A percentile compares a stretch with the other conserved stretches of the same genome.
phyloP scores from a whole-genome alignment of 352 stramenopile genomes.

The Globisporangium acanthophoron region DNA sequence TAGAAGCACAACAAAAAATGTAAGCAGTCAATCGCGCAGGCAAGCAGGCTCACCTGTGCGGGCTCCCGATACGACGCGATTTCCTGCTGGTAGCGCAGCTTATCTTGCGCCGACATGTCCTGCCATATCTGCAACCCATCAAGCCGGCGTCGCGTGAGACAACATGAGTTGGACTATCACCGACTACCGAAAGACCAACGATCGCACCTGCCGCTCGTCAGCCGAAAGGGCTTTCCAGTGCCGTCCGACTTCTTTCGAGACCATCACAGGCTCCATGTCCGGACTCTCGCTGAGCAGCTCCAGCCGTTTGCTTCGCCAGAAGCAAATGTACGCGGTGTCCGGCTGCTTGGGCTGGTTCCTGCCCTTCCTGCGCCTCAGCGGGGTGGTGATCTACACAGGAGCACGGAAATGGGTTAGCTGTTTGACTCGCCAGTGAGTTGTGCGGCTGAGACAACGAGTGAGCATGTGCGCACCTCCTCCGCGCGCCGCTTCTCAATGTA shows the following conservation, averaged over 20 bases:
- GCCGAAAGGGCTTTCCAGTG: slow-evolving; percentile 40
- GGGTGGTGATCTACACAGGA: slow-evolving; percentile 1
- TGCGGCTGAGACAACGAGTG: too few relatives aligned
- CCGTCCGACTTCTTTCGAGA: slow-evolving; percentile 45
- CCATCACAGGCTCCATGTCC: slow-evolving; percentile 25
- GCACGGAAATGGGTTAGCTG: neutral
- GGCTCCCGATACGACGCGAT: slow-evolving; percentile 31
- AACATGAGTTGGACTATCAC: neutral
- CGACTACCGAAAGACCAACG: neutral
- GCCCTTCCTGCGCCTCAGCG: slow-evolving; percentile 30
- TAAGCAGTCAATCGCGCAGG: neutral
- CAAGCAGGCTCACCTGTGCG: neutral
- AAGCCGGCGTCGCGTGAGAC: neutral
- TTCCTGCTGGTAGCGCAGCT: slow-evolving; percentile 46
- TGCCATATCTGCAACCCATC: slow-evolving; percentile 28
- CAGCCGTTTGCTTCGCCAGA: slow-evolving; percentile 41
- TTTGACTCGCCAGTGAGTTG: neutral
- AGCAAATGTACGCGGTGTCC: slow-evolving; percentile 64
- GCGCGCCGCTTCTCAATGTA: slow-evolving; percentile 15
- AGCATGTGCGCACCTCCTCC: slow-evolving; percentile 1
- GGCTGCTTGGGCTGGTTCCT: slow-evolving; percentile 39
- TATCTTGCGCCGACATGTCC: slow-evolving; percentile 40
- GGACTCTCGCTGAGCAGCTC: slow-evolving; percentile 39
- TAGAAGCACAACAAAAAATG: neutral
- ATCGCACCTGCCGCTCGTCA: slow-evolving; percentile 27